A percentile compares a stretch with the other conserved stretches of the same genome.
phyloP scores from a whole-genome alignment of 2,329 filamentous ascomycete species.

The Xylaria multiplex region DNA sequence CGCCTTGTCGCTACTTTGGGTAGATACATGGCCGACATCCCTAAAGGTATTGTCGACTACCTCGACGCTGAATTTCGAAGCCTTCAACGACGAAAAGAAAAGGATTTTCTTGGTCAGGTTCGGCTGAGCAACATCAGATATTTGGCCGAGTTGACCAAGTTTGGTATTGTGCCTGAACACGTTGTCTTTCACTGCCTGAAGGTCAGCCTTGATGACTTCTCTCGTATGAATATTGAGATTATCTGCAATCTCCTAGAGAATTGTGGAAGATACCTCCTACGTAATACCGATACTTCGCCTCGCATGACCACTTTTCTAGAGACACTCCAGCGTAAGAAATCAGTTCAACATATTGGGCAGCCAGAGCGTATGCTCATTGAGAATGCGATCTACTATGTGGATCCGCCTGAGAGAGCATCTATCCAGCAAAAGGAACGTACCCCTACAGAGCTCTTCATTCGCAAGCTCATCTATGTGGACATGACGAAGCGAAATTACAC shows the following conservation, averaged over 20 bases:
- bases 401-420: constrained; percentile 90
- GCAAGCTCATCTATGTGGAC: constrained; percentile 91
- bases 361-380: constrained; percentile 98
- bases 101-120: constrained; percentile 95
- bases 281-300: constrained; percentile 90
- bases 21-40: constrained; percentile 93
- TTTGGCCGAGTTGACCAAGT: constrained; percentile 95
- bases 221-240: constrained; percentile 98
- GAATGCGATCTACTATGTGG: constrained; percentile 97
- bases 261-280: constrained; percentile 91
- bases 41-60: constrained; percentile 89
- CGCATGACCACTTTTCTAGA: constrained; percentile 95
- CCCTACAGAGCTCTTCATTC: constrained; percentile 90
- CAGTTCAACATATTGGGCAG: constrained; percentile 92
- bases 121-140: constrained; percentile 97
- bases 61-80: constrained; percentile 97
- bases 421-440: constrained; percentile 97
- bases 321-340: constrained; percentile 94
- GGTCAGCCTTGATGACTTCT: constrained; percentile 96
- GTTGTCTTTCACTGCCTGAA: constrained; percentile 99
- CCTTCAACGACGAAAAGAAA: constrained; percentile 94
- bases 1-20: constrained; percentile 91
- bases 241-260: constrained; percentile 96
- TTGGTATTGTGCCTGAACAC: constrained; percentile 96
- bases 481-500: constrained; percentile 94